Evolutionary conservation across 495 filamentous ascomycete species (phyloP), one percentile per base, ranked within the genome.

Genomic region (Neurospora sp.): DNA sequence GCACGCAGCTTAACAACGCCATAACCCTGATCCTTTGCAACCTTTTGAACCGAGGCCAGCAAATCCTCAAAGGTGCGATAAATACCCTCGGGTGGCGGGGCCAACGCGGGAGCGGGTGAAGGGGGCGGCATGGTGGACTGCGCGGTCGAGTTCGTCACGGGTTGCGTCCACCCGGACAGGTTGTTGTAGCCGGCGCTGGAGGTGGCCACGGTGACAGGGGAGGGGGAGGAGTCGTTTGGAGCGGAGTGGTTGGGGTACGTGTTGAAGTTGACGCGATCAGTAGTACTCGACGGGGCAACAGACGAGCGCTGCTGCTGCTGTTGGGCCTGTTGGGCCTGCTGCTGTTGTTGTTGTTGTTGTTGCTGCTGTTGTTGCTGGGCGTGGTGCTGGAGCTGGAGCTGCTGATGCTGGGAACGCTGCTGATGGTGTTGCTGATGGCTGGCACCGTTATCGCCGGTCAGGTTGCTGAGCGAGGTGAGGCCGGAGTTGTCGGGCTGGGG

Each of bases 1-100:
- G 85, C 82, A 6, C 85, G 83, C 1, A 86, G 78, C 80, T 86
- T 86, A 44, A 86, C 85, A 3, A 86, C 79, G 27, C 81, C 81
- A 71, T 84, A 86, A 61, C 85, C 85, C 69, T 86, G 83, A 47
- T 86, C 83, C 75, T 85, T 86, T 0, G 84, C 84, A 0, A 80
- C 77, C 8, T 79, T 78, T 73, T 86, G 84, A 8, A 86, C 81
- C 3, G 83, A 74, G 8, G 71, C 72, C 20, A 86, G 81, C 18
- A 86, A 79, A 39, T 85, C 84, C 1, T 86, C 83, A 70, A 85
- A 86, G 69, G 75, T 80, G 20, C 76, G 72, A 71, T 81, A 86
- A 74, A 86, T 84, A 37, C 80, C 81, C 71, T 86, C 84, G 65
- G 83, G 82, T 53, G 85, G 85, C 20, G 85, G 84, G n/a, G 77